Conservation (phyloP, 768 basidiomycete species). For the Gloeostereum incarnatum region DNA sequence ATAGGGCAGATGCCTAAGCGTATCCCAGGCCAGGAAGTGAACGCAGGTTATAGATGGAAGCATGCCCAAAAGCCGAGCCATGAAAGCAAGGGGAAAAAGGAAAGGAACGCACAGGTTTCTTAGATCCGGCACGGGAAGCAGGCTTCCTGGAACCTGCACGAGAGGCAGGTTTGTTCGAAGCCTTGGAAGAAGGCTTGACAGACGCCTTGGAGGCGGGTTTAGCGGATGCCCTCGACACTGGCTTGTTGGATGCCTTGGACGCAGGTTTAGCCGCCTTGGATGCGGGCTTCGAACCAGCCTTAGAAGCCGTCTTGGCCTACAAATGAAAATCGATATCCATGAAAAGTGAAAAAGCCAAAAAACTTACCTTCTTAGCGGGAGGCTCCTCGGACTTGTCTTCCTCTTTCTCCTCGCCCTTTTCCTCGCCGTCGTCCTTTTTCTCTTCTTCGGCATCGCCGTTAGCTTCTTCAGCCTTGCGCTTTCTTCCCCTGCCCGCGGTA, state of each 20-base stretch:
- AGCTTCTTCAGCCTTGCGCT: slow-evolving; percentile 3
- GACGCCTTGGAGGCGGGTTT: slow-evolving; percentile 23
- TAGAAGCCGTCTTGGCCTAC: slow-evolving; percentile 1
- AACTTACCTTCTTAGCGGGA: background rate
- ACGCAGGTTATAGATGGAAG: too few species aligned
- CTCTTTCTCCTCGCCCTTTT: slow-evolving; percentile 1
- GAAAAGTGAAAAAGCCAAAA: background rate
- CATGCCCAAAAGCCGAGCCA: too few species aligned
- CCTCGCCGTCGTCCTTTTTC: slow-evolving; percentile 1
- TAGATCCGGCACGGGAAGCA: slow-evolving; percentile 12
- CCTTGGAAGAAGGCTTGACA: slow-evolving; percentile 10
- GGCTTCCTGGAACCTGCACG: slow-evolving; percentile 19
- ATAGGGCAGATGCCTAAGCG: too few species aligned
- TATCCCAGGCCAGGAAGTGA: too few species aligned
- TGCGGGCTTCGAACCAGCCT: slow-evolving; percentile 9
- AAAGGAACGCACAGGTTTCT: slow-evolving; percentile 1
- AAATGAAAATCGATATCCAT: too few species aligned
- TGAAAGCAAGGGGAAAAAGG: too few species aligned
- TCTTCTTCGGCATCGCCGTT: background rate
- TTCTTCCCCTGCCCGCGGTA: too few species aligned
- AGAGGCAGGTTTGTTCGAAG: slow-evolving; percentile 5
- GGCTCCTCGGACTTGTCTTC: background rate
- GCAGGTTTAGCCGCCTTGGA: slow-evolving; percentile 14
- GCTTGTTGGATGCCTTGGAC: slow-evolving; percentile 5
- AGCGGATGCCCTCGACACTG: slow-evolving; percentile 5